Base-by-base conservation (phyloP, 768 basidiomycete species). In the Piloderma croceum region DNA sequence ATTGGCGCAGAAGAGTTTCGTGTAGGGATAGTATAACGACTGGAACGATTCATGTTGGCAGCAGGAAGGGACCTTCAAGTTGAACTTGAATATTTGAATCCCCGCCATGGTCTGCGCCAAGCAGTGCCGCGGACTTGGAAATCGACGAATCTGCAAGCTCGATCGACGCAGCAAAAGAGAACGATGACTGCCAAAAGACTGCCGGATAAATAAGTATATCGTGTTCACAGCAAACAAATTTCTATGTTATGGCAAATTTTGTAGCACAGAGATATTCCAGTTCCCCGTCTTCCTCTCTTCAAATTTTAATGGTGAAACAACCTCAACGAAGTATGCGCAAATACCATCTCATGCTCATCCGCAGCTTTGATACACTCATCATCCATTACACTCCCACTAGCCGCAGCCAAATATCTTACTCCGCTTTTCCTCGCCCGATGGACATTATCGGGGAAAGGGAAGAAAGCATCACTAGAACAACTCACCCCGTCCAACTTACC, bases 401-500 rank as follows among this genome's bases (percentile, higher is more conserved):
- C 85, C 6, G 93, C 91, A 19, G 90, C 91, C 34, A 99, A 72
- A 63, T 96, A 97, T 57, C 67, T 79, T 36, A 91, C 93, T 1
- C 96, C 96, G 46, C 90, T 93, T 72, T 87, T 83, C 62, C 77
- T 73, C 37, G 90, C 89, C 33, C 96, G 74, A 59, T 97, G 88
- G 24, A 99, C 94, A 52, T 98, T 99, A 58, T 99, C 96, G 10
- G 94, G 77, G 79, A 98, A 98, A 13, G 96, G 96, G 91, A 98
- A 98, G 77, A 99, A 99, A 37, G 94, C 96, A 50, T 99, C 96
- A 45, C 90, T 92, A 23, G 89, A 88, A 64, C 96, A 94, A 5
- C 87, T 81, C 37, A 98, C 94, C 17, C 79, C 87, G 44, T 83
- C 81, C 42, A 98, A 67, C 65, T 83, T 67, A 34, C 52, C 62